A percentile compares a stretch with the other conserved stretches of the same genome.
phyloP scores from a whole-genome alignment of 176 grass and related monocot species.

The Rhipidocladum racemiflorum region DNA sequence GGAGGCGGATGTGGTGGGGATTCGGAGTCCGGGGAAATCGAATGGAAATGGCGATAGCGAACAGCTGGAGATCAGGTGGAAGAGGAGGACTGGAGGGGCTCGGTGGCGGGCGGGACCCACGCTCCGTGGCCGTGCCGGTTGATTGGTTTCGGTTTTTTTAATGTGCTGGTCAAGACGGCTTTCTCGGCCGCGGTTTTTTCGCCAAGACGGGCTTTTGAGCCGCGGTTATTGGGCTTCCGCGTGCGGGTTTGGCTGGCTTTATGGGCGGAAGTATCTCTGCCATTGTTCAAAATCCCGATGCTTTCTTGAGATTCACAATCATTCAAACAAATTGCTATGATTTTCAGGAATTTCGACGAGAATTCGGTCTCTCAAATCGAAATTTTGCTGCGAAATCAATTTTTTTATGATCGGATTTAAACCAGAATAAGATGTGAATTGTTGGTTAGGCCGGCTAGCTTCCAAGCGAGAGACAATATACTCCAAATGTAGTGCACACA shows the following conservation, averaged over 20 bases:
- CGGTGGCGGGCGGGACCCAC: slow-evolving; percentile 23
- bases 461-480: too few relatives aligned
- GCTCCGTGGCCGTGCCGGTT: not conserved
- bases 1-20: slow-evolving; percentile 22
- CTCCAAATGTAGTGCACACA: too few relatives aligned
- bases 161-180: not conserved
- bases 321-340: too few relatives aligned
- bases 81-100: not conserved
- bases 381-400: too few relatives aligned
- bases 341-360: too few relatives aligned
- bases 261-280: not conserved
- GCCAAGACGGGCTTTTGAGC: not conserved
- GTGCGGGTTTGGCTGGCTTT: not conserved
- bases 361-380: too few relatives aligned
- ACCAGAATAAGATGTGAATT: too few relatives aligned
- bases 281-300: too few relatives aligned
- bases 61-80: slow-evolving; percentile 17
- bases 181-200: not conserved
- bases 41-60: slow-evolving; percentile 19
- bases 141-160: not conserved
- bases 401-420: too few relatives aligned
- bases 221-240: not conserved
- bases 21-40: not conserved
- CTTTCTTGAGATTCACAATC: too few relatives aligned
- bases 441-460: too few relatives aligned